Evolutionary conservation across 176 grass and related monocot species (phyloP).

Genomic region (Zoysia pacifica): DNA sequence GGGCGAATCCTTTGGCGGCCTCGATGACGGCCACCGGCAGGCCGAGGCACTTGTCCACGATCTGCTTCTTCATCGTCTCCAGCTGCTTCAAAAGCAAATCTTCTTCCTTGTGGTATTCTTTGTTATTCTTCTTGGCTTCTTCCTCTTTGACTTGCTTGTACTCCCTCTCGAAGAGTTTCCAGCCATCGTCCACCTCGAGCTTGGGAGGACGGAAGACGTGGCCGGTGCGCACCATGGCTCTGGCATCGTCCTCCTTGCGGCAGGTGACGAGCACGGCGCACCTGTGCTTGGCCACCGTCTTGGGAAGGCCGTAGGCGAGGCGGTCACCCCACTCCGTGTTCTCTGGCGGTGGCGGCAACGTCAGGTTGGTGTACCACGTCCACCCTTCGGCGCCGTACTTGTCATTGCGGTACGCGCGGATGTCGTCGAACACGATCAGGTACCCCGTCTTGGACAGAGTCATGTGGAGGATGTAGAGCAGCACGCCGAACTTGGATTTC

Average conservation of each 20-base stretch:
- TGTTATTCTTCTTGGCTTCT: neutral
- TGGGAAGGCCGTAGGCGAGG: conserved; percentile 60
- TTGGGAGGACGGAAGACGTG: conserved; percentile 27
- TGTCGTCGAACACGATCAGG: conserved; percentile 50
- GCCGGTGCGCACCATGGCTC: conserved; percentile 49
- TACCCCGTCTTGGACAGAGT: conserved; percentile 48
- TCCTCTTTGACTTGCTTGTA: neutral
- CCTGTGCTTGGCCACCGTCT: conserved; percentile 2
- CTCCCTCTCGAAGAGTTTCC: conserved; percentile 39
- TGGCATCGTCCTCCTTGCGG: conserved; percentile 47
- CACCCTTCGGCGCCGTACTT: neutral
- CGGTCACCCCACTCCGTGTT: conserved; percentile 41
- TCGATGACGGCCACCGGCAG: conserved; percentile 52
- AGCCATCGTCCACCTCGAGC: neutral
- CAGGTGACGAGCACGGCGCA: conserved; percentile 58
- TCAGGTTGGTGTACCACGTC: conserved; percentile 50
- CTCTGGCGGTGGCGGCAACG: conserved; percentile 24
- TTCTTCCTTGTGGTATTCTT: neutral
- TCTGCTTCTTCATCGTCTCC: conserved; percentile 4
- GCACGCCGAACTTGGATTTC: conserved; percentile 27
- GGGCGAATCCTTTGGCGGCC: conserved; percentile 46
- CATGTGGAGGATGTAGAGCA: conserved; percentile 47
- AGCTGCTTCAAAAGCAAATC: conserved; percentile 16
- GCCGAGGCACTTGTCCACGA: conserved; percentile 45
- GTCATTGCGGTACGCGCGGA: conserved; percentile 1